Evolutionary conservation across 2,329 filamentous ascomycete species (phyloP), one percentile per base, ranked within the genome.

Genomic region (Beauveria asiatica): DNA sequence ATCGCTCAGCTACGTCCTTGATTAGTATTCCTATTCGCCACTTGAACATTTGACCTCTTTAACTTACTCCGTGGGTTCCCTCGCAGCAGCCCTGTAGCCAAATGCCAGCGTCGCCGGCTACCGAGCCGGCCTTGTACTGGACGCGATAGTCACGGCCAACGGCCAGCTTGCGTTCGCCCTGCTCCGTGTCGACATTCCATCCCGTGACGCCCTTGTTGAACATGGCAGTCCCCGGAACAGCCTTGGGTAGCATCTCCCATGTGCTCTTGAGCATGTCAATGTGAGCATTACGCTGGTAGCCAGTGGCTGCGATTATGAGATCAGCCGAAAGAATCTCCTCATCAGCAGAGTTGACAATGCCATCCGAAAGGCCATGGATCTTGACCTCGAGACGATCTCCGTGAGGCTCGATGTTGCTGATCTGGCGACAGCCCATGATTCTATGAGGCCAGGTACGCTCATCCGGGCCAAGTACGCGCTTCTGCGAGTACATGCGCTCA

Each of bases 61-160:
- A 61, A 85, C 88, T 85, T 82, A 93, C 88, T 62, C 93, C 93
- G 73, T 97, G 93, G 39, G 92, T 96, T 63, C 81, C 85, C 78
- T 97, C 92, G 71, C 92, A 95, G 76, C 92, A 97, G 37, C 93
- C 93, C 73, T 97, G 94, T 67, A 97, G 79, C 88, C 90, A 97
- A 61, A 97, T 80, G 3, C 92, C 92, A 16, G 90, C 88, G 49
- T 86, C 84, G 0, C 80, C 70, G n/a, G 84, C 81, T 39, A 97
- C 87, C 52, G 82, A 80, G 33, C 83, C 86, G 1, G 82, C 76
- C 53, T 83, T 80, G 70, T 95, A 91, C 61, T 86, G 77, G 53
- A 97, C 83, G 56, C 81, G 81, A 73, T 97, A 97, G 71, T 97
- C 84, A 57, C 93, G 83, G 37, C 80, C 79, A 1, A 96, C 89